Percentiles rank a stretch among this genome's conserved stretches.
Conservation (phyloP, 2,329 filamentous ascomycete species). For the Fusarium camptoceras region DNA sequence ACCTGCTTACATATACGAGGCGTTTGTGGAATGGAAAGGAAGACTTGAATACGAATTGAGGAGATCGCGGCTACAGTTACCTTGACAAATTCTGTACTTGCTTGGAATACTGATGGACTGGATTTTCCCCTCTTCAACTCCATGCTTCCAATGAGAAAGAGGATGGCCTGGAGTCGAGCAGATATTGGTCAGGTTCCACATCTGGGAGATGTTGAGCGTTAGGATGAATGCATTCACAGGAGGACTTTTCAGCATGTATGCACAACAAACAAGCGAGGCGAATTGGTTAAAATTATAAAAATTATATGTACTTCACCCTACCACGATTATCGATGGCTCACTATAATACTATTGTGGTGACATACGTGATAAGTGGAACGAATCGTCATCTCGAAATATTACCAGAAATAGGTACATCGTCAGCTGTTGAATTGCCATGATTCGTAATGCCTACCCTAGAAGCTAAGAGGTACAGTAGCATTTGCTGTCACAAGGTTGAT, state of each 20-base stretch:
- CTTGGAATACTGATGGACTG: neutral
- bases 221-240: neutral
- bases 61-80: neutral
- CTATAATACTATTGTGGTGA: no score
- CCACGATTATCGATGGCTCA: neutral
- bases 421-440: neutral
- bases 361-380: no score
- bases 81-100: constrained; percentile 1
- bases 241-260: neutral
- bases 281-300: constrained; percentile 19
- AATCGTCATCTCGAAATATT: no score
- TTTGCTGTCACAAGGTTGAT: neutral
- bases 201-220: constrained; percentile 7
- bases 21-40: constrained; percentile 30
- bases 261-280: constrained; percentile 13
- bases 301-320: neutral
- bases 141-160: constrained; percentile 9
- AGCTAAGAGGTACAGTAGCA: neutral
- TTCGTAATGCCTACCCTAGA: neutral
- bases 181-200: neutral
- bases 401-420: neutral
- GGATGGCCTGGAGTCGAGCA: constrained; percentile 1
- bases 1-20: constrained; percentile 49
- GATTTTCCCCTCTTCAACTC: neutral
- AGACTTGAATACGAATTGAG: constrained; percentile 19